Conservation (phyloP, 495 filamentous ascomycete species). For the Xylaria grammica region DNA sequence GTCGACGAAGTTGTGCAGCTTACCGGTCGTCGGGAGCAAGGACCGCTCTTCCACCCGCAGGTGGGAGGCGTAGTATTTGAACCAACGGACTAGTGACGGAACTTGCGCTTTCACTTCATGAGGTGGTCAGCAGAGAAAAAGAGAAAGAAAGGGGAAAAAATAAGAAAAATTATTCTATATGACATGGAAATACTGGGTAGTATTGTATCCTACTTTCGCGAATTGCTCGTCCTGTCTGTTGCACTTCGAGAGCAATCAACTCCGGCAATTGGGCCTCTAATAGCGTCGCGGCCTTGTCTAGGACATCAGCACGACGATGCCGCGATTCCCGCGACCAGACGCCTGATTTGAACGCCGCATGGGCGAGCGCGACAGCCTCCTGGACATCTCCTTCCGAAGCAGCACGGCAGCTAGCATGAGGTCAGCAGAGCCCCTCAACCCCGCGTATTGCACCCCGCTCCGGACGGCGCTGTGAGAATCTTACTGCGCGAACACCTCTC, state of each 20-base stretch:
- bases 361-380: conserved; percentile 50
- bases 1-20: conserved; percentile 65
- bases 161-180: too few relatives aligned
- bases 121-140: not conserved
- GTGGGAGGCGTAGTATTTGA: conserved; percentile 66
- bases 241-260: conserved; percentile 62
- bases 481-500: conserved; percentile 43
- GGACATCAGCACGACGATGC: conserved; percentile 58
- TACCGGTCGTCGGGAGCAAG: conserved; percentile 64
- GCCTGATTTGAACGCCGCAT: conserved; percentile 55
- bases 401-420: conserved; percentile 52
- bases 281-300: conserved; percentile 60
- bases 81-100: conserved; percentile 65
- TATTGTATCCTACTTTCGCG: conserved; percentile 52
- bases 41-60: conserved; percentile 64
- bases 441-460: conserved; percentile 4
- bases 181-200: too few relatives aligned
- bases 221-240: conserved; percentile 65
- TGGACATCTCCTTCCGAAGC: conserved; percentile 56
- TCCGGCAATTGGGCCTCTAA: conserved; percentile 54
- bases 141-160: not conserved
- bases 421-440: conserved; percentile 8
- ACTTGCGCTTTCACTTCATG: conserved; percentile 64
- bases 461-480: not conserved
- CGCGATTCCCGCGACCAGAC: conserved; percentile 63